Evolutionary conservation across 148 eudicot genomes (phyloP).

Genomic region (Rhododendron simsii): DNA sequence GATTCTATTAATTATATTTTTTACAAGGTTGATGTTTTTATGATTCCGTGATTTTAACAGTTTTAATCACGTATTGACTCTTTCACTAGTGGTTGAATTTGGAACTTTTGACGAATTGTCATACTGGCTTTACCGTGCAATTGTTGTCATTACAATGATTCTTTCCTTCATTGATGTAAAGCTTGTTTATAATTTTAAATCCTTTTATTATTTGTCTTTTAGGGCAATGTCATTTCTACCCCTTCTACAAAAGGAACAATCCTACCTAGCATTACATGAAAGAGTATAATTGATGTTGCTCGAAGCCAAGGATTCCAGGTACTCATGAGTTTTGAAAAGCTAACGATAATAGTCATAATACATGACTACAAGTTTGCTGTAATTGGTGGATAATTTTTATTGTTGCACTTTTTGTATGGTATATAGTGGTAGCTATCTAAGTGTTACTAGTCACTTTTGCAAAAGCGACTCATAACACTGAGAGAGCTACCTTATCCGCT

Average conservation of each 20-base stretch:
- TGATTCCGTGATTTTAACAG: not conserved
- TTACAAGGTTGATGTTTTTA: not conserved
- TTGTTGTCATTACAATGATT: not conserved
- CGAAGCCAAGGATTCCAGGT: constrained; percentile 86
- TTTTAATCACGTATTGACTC: not conserved
- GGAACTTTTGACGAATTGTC: not conserved
- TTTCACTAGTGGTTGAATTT: not conserved
- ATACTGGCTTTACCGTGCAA: not conserved
- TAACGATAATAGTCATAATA: not conserved
- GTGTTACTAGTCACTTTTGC: not conserved
- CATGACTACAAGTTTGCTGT: no score
- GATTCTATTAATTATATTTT: no score
- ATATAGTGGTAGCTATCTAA: not conserved
- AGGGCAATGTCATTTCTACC: constrained; percentile 79
- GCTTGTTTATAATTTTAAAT: not conserved
- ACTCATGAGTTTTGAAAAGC: constrained; percentile 13
- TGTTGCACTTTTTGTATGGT: not conserved
- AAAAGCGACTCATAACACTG: no score
- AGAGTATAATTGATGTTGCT: constrained; percentile 91
- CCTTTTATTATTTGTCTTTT: constrained; percentile 5
- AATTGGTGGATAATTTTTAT: not conserved
- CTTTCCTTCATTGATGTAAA: not conserved
- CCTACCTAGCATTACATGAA: constrained; percentile 89
- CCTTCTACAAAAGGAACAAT: constrained; percentile 89
- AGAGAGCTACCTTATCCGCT: no score